Percentiles rank a stretch among this genome's conserved stretches.
These are phyloP conservation scores for Talaromyces sp. DNA, from an alignment of 2,329 filamentous ascomycete genomes.

Conservation along the genomic window DNA sequence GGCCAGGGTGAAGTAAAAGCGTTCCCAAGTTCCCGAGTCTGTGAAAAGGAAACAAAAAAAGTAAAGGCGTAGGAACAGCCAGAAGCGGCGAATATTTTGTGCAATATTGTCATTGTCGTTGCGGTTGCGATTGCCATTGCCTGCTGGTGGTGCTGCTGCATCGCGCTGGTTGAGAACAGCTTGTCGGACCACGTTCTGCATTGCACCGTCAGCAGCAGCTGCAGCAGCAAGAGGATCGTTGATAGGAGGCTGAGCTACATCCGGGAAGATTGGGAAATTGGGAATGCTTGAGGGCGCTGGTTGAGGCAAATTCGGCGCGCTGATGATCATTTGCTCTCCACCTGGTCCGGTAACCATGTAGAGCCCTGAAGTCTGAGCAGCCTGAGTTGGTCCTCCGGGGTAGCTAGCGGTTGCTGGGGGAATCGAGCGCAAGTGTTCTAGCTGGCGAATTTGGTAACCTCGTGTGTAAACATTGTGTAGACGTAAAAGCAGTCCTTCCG, in stretches of 20 bases:
- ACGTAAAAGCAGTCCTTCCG: constrained; percentile 25
- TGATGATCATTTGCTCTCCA: constrained; percentile 41
- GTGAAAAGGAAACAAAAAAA: constrained; percentile 56
- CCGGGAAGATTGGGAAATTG: constrained; percentile 18
- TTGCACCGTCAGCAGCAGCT: constrained; percentile 15
- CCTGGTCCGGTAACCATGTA: constrained; percentile 42
- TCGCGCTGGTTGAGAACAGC: constrained; percentile 24
- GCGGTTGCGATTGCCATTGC: background rate
- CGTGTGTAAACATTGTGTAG: constrained; percentile 25
- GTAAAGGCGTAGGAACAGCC: constrained; percentile 55
- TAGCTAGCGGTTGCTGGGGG: background rate
- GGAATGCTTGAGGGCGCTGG: constrained; percentile 1
- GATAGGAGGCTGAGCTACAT: constrained; percentile 6
- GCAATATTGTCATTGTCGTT: constrained; percentile 29
- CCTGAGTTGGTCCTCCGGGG: background rate
- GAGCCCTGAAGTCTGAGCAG: constrained; percentile 1
- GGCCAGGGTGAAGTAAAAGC: constrained; percentile 33
- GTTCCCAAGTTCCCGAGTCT: constrained; percentile 41
- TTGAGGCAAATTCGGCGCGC: constrained; percentile 26
- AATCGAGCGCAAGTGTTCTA: background rate
- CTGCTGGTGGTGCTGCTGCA: constrained; percentile 5
- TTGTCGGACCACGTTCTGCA: constrained; percentile 29
- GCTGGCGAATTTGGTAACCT: constrained; percentile 24
- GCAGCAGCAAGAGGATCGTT: constrained; percentile 1
- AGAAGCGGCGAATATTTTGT: constrained; percentile 42